Base-by-base conservation (phyloP, 2,329 filamentous ascomycete species). In the Conoideocrella luteorostrata region DNA sequence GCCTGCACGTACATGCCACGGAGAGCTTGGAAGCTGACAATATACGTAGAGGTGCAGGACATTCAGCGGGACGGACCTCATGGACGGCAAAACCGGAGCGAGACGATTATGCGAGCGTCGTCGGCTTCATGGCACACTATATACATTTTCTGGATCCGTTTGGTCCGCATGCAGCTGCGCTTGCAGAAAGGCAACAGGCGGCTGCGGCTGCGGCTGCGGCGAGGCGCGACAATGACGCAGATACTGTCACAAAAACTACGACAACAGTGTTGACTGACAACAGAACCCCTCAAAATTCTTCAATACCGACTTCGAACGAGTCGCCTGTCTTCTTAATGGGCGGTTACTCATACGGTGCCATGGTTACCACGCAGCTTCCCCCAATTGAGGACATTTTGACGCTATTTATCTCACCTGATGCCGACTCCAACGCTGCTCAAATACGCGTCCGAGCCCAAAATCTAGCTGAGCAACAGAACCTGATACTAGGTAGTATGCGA, bases 291-390 rank as follows among this genome's bases (percentile, higher is more conserved):
- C 6, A 2, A 4, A 21, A 15, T 15, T 18, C 11, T 23, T 21
- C 17, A 10, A 21, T 39, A 28, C 34, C 24, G 17, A 45, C 30
- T 4, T n/a, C n/a, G n/a, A n/a, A 26, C 13, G 33, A 45, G 3
- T 52, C 50, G 2, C 65, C 63, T 3, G 44, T 70, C 38, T 57
- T 82, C 3, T 55, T 95, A 5, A 69, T 93, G 6, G 84, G 77
- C 2, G 90, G 90, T 11, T 96, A 96, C 61, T 95, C 89, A 0
- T 96, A 96, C 61, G 93, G 93, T 34, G 87, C 88, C 4, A 76
- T 95, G 57, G 78, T 97, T 30, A 81, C 88, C 2, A 80, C 77
- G 1, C 80, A 84, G 45, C 73, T 95, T 0, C 87, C 88, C 0
- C 70, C 80, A 0, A 64, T 83, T 28, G 60, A 69, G 10, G 63